Evolutionary conservation across 2,329 filamentous ascomycete genomes (phyloP).

Genomic region (Hypoxylon sp.): DNA sequence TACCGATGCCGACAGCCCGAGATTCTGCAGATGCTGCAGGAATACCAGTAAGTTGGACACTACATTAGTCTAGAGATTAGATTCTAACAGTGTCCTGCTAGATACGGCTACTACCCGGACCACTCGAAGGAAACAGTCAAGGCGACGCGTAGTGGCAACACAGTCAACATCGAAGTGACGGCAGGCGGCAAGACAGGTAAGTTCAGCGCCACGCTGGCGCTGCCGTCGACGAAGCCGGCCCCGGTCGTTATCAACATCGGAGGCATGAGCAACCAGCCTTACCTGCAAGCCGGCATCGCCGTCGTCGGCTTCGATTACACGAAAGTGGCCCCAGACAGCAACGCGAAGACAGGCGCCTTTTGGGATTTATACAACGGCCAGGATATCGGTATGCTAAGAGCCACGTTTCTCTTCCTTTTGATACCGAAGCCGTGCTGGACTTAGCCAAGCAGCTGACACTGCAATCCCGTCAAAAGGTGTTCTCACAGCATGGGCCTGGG

Average conservation of each 20-base stretch:
- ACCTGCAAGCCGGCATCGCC: constrained; percentile 61
- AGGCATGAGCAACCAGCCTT: constrained; percentile 62
- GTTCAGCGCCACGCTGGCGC: constrained; percentile 58
- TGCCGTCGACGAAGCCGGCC: constrained; percentile 55
- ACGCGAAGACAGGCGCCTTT: constrained; percentile 62
- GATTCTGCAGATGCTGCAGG: constrained; percentile 62
- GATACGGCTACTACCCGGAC: constrained; percentile 62
- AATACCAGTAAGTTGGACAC: constrained; percentile 58
- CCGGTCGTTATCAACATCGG: constrained; percentile 65
- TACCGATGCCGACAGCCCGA: constrained; percentile 63
- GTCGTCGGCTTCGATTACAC: constrained; percentile 64
- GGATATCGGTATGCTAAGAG: constrained; percentile 58
- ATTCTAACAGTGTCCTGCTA: constrained; percentile 8
- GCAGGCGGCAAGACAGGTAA: constrained; percentile 58
- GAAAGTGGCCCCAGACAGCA: constrained; percentile 62
- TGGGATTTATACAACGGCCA: constrained; percentile 63
- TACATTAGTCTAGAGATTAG: background rate
- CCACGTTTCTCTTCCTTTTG: no score
- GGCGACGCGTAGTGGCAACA: constrained; percentile 60
- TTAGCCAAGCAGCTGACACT: no score
- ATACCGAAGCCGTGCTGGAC: no score
- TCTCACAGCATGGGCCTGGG: constrained; percentile 68
- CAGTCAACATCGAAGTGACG: constrained; percentile 58
- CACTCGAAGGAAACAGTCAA: constrained; percentile 61
- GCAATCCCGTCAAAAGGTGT: constrained; percentile 53